phyloP scores from a whole-genome alignment of 805 yeast genomes.

The Schwanniomyces sp. region DNA sequence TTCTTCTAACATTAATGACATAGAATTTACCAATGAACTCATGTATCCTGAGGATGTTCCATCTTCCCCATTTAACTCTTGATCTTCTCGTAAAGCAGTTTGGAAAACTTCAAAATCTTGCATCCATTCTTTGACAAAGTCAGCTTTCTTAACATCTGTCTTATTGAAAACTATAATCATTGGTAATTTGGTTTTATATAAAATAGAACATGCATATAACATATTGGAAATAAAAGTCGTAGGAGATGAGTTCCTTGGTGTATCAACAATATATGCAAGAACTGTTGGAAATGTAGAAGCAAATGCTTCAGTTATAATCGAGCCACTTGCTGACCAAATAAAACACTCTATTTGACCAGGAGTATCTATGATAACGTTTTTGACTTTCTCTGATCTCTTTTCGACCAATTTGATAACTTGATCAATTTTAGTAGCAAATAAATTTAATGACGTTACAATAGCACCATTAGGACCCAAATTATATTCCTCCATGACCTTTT shows the following conservation, averaged over 20 bases:
- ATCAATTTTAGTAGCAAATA: constrained; percentile 93
- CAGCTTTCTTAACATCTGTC: constrained; percentile 82
- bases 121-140: constrained; percentile 96
- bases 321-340: constrained; percentile 97
- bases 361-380: constrained; percentile 87
- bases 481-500: constrained; percentile 94
- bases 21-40: constrained; percentile 89
- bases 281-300: constrained; percentile 96
- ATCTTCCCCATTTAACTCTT: constrained; percentile 63
- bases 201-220: constrained; percentile 96
- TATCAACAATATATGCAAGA: constrained; percentile 92
- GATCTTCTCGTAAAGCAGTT: constrained; percentile 64
- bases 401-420: constrained; percentile 87
- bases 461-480: constrained; percentile 98
- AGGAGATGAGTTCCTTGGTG: constrained; percentile 92
- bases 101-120: constrained; percentile 92
- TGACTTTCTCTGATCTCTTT: constrained; percentile 57
- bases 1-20: constrained; percentile 95
- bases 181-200: constrained; percentile 94
- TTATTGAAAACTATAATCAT: constrained; percentile 96
- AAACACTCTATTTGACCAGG: constrained; percentile 99
- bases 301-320: constrained; percentile 93
- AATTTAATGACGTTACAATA: constrained; percentile 88
- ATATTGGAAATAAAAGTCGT: constrained; percentile 97
- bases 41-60: constrained; percentile 80